Conservation (phyloP, 1,284 basidiomycete genomes). For the Wallemia ichthyophaga region DNA sequence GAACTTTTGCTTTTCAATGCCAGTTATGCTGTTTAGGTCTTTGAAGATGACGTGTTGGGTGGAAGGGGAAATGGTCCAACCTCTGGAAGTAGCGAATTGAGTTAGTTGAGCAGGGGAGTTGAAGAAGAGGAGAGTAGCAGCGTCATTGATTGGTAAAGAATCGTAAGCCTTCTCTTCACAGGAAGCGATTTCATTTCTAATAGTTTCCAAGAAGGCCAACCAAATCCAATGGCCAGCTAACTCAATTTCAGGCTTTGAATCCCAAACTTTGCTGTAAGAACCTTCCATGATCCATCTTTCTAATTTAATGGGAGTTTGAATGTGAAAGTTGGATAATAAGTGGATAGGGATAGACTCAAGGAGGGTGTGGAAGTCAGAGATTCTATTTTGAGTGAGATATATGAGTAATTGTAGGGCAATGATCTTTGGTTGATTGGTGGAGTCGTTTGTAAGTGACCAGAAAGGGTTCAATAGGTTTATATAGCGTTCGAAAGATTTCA, state of each 20-base stretch:
- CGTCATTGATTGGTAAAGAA: constrained; percentile 56
- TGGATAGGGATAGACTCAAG: constrained; percentile 50
- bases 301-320: constrained; percentile 58
- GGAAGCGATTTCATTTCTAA: constrained; percentile 67
- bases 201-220: not conserved
- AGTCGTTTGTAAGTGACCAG: constrained; percentile 48
- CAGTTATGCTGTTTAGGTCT: not conserved
- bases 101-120: constrained; percentile 41
- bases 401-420: constrained; percentile 60
- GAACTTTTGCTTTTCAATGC: not conserved
- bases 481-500: constrained; percentile 79
- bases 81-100: constrained; percentile 33
- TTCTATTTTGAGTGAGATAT: constrained; percentile 77
- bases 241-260: constrained; percentile 38
- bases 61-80: constrained; percentile 7
- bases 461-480: constrained; percentile 74
- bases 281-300: constrained; percentile 99
- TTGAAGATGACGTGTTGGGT: not conserved
- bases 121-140: constrained; percentile 64
- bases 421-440: constrained; percentile 6
- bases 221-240: not conserved
- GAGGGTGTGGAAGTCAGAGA: constrained; percentile 96
- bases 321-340: constrained; percentile 41
- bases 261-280: constrained; percentile 92
- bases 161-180: constrained; percentile 75